Conservation (phyloP, 257 asterid genomes). For the Apocynum venetum region DNA sequence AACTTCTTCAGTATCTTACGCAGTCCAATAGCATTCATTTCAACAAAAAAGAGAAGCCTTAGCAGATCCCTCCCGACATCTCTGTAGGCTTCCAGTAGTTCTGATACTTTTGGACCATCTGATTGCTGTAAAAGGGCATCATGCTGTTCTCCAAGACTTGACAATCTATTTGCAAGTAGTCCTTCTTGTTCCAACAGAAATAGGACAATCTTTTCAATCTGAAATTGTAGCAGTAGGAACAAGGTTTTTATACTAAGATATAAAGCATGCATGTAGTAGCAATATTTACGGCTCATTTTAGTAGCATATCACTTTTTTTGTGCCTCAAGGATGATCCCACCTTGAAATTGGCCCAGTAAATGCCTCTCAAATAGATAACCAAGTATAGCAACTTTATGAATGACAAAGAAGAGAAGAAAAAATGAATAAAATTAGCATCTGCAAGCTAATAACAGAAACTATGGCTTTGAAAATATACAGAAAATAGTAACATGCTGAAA, state of each 20-base stretch:
- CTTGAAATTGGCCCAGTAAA: background rate
- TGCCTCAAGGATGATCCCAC: background rate
- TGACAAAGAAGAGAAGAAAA: background rate
- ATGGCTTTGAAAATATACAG: too few species aligned
- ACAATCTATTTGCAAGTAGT: slow-evolving; percentile 61
- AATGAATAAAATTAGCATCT: background rate
- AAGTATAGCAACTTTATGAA: background rate
- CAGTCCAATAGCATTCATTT: slow-evolving; percentile 84
- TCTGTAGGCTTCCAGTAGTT: slow-evolving; percentile 83
- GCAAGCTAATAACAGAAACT: too few species aligned
- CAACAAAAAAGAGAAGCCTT: slow-evolving; percentile 82
- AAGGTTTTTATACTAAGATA: background rate
- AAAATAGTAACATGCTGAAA: too few species aligned
- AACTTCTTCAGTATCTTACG: slow-evolving; percentile 94
- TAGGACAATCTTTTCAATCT: slow-evolving; percentile 91
- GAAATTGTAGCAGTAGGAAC: slow-evolving; percentile 10
- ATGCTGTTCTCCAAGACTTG: slow-evolving; percentile 59
- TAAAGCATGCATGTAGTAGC: background rate
- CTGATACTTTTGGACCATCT: slow-evolving; percentile 63
- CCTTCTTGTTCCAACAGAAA: slow-evolving; percentile 97
- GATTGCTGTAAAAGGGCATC: slow-evolving; percentile 71
- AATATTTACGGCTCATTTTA: background rate
- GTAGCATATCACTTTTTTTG: background rate
- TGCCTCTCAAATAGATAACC: background rate
- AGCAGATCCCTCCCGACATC: slow-evolving; percentile 81